Evolutionary conservation across 441 rosid genomes (phyloP).

Genomic region (Pelargonium citronellum): DNA sequence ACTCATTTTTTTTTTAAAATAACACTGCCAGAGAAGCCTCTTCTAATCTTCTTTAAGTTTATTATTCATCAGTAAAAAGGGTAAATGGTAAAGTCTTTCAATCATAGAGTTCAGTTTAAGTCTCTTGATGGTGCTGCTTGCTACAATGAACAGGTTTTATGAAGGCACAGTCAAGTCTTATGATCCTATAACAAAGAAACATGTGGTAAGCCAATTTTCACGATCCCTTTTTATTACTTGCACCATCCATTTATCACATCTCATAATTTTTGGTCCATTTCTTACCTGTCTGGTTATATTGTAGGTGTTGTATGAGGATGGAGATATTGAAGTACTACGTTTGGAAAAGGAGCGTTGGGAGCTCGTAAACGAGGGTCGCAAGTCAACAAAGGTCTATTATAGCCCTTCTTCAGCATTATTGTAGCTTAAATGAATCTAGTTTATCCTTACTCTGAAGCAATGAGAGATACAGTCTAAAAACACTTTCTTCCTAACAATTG

Average conservation of each 20-base stretch:
- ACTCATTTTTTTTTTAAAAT: background rate
- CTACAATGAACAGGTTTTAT: conserved; percentile 69
- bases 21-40: background rate
- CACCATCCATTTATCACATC: conserved; percentile 6
- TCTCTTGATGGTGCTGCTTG: conserved; percentile 21
- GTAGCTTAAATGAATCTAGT: conserved; percentile 2
- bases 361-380: conserved; percentile 54
- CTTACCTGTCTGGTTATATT: conserved; percentile 18
- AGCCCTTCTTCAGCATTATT: conserved; percentile 18
- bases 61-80: background rate
- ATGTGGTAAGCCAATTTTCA: conserved; percentile 61
- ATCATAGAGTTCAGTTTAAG: background rate
- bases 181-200: conserved; percentile 76
- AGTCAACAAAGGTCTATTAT: conserved; percentile 57
- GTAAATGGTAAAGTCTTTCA: background rate
- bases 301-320: conserved; percentile 90
- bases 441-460: conserved; percentile 11
- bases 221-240: conserved; percentile 13
- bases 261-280: background rate
- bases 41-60: background rate
- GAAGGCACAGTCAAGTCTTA: conserved; percentile 90
- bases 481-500: conserved; percentile 26
- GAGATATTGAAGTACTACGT: conserved; percentile 90
- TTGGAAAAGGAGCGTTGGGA: conserved; percentile 95
- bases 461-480: conserved; percentile 13